Conservation (phyloP, 257 asterid genomes). For the Solanum chaucha region DNA sequence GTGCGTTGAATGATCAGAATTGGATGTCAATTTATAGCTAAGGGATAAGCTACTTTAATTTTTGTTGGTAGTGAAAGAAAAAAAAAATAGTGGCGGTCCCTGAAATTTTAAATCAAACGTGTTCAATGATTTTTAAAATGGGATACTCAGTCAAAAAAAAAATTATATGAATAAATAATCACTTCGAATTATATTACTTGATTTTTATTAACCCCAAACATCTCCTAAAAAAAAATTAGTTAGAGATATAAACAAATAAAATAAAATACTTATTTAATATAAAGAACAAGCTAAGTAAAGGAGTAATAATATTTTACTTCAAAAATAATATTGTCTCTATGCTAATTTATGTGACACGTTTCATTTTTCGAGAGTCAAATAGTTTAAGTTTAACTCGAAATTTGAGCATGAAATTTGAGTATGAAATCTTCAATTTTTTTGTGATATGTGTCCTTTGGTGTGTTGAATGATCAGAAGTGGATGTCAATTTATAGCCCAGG, state of each 20-base stretch:
- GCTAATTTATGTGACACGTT: too few species aligned
- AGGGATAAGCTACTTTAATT: background rate
- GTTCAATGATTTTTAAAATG: background rate
- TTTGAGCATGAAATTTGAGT: too few species aligned
- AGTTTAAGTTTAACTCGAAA: too few species aligned
- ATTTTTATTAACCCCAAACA: rapidly evolving
- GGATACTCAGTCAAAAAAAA: background rate
- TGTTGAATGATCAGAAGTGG: background rate
- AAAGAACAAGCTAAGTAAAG: background rate
- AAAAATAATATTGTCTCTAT: too few species aligned
- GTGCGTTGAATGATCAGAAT: background rate
- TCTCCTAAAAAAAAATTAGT: background rate
- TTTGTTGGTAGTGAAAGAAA: background rate
- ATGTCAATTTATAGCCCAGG: background rate
- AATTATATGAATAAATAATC: too few species aligned
- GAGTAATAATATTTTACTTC: background rate
- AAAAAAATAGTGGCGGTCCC: background rate
- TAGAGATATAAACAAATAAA: background rate
- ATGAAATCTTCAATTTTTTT: too few species aligned
- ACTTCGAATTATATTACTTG: too few species aligned
- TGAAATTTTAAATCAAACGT: background rate
- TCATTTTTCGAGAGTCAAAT: rapidly evolving
- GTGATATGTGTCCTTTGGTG: background rate
- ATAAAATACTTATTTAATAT: background rate
- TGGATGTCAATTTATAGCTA: background rate